Conservation (phyloP, 768 basidiomycete genomes). For the Lactarius akahatsu region DNA sequence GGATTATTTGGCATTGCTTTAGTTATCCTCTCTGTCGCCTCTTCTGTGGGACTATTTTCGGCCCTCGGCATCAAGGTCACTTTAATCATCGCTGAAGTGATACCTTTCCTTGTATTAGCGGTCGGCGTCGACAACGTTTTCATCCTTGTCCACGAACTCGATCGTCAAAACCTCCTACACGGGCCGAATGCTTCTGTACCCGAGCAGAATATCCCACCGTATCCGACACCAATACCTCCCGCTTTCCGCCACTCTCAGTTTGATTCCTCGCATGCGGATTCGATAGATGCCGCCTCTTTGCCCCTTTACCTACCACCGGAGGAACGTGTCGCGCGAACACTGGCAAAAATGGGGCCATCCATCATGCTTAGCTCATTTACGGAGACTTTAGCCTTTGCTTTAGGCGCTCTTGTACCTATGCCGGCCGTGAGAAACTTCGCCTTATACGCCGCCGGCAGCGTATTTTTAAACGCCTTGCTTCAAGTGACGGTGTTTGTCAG, state of each 20-base stretch:
- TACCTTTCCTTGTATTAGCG: conserved; percentile 95
- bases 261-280: conserved; percentile 56
- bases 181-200: conserved; percentile 65
- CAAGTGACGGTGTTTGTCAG: conserved; percentile 95
- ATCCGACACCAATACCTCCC: conserved; percentile 42
- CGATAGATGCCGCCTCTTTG: conserved; percentile 65
- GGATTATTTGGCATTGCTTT: conserved; percentile 90
- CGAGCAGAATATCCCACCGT: conserved; percentile 41
- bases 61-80: conserved; percentile 86
- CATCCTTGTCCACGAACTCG: conserved; percentile 94
- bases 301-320: conserved; percentile 71
- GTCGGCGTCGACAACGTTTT: conserved; percentile 99
- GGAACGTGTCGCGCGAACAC: conserved; percentile 84
- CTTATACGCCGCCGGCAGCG: conserved; percentile 94
- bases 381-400: conserved; percentile 86
- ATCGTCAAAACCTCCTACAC: conserved; percentile 87
- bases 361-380: conserved; percentile 90
- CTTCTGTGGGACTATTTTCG: conserved; percentile 94
- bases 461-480: conserved; percentile 83
- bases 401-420: conserved; percentile 98
- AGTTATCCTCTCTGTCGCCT: conserved; percentile 90
- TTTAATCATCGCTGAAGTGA: conserved; percentile 97
- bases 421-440: conserved; percentile 99
- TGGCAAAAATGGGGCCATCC: conserved; percentile 95
- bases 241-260: conserved; percentile 54